Base-by-base conservation (phyloP, 768 basidiomycete genomes). In the Auriscalpium vulgare region DNA sequence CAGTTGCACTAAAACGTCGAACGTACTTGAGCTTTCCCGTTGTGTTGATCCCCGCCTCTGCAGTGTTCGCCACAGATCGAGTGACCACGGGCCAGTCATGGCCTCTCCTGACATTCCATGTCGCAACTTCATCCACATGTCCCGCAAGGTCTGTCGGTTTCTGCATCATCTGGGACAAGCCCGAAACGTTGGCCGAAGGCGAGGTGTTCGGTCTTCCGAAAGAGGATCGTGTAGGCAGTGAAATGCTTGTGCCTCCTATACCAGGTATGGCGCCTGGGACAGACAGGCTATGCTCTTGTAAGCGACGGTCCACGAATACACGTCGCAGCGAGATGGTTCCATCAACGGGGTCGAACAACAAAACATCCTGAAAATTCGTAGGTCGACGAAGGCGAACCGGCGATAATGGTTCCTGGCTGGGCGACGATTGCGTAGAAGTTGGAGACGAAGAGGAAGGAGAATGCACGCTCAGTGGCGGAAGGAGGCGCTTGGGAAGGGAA, bases 311-410 rank as follows among this genome's bases (percentile, higher is more conserved):
- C 5, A 85, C 55, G 2, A 69, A 68, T 48, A 88, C 66, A 1
- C 86, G 70, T 23, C 82, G 74, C 47, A 88, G 69, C 0, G 79
- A 78, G 19, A 89, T 71, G 3, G 76, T 69, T 0, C 80, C 79
- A 43, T 81, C 79, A 0, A 67, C 68, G 0, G 84, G 80, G 63
- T 89, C 84, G 62, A 90, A 88, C 3, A 88, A 62, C 16, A 89
- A 74, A 3, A 88, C 58, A 56, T 90, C 87, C 65, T 86, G 85
- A 60, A 76, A 79, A 56, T 82, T 81, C 17, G 67, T 67, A 11
- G 74, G 71, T 16, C 71, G 70, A 38, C 56, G 60, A n/a, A 54
- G 60, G 36, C 56, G 56, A 4, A 56, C 53, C 62, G 69, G 23
- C 58, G 72, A 68, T 29, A 69, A 54, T 8, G 64, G 67, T 57